Evolutionary conservation across 1,139 yeast genomes (phyloP).

Genomic region (Taphrina pruni): DNA sequence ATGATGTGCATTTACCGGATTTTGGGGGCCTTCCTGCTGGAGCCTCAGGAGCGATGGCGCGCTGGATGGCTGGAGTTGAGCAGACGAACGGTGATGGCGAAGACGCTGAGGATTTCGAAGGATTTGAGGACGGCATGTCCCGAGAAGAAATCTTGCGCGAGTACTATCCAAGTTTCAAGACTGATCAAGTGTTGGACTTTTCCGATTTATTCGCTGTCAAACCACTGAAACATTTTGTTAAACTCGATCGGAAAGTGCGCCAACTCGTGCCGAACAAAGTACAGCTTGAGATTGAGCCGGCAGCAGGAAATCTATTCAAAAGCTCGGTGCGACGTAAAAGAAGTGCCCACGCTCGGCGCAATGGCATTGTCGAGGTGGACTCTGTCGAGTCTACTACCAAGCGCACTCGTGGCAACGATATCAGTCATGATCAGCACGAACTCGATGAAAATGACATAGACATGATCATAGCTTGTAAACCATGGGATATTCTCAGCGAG

Average conservation of each 20-base stretch:
- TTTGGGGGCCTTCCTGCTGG: slow-evolving; percentile 37
- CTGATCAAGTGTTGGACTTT: slow-evolving; percentile 65
- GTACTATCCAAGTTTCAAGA: slow-evolving; percentile 69
- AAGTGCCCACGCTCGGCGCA: slow-evolving; percentile 2
- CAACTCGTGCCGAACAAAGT: slow-evolving; percentile 65
- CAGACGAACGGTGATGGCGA: slow-evolving; percentile 26
- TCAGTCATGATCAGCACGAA: background rate
- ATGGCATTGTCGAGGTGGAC: slow-evolving; percentile 10
- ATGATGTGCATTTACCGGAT: slow-evolving; percentile 29
- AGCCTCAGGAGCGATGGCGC: slow-evolving; percentile 46
- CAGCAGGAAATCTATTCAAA: slow-evolving; percentile 58
- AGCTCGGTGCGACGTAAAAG: slow-evolving; percentile 18
- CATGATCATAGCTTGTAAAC: slow-evolving; percentile 32
- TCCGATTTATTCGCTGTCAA: slow-evolving; percentile 70
- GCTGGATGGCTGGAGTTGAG: slow-evolving; percentile 48
- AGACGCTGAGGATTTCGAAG: slow-evolving; percentile 48
- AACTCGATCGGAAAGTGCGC: slow-evolving; percentile 60
- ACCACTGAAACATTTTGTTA: slow-evolving; percentile 62
- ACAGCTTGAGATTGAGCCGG: slow-evolving; percentile 59
- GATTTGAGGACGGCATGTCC: slow-evolving; percentile 50
- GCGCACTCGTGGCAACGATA: background rate
- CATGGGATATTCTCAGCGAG: slow-evolving; percentile 22
- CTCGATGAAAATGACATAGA: slow-evolving; percentile 18
- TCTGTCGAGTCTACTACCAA: background rate
- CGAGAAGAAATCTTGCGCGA: slow-evolving; percentile 49